Conservation (phyloP, 1,139 yeast genomes). For the Scheffersomyces segobiensis region DNA sequence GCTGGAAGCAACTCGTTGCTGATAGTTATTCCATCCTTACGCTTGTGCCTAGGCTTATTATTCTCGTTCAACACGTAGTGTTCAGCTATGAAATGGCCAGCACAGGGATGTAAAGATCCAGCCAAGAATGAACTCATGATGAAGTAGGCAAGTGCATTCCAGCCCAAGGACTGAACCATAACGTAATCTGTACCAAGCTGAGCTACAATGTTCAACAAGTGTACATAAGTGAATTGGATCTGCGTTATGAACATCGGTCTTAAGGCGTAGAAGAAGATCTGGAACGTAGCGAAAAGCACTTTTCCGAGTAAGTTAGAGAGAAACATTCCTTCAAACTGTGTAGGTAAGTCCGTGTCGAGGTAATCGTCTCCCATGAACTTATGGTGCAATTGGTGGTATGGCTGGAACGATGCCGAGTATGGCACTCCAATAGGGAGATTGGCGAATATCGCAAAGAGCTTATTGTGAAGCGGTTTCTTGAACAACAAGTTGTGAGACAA, state of each 20-base stretch:
- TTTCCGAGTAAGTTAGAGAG: slow-evolving; percentile 81
- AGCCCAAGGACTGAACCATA: slow-evolving; percentile 61
- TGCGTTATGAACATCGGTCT: slow-evolving; percentile 86
- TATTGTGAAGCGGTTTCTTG: slow-evolving; percentile 74
- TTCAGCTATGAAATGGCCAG: slow-evolving; percentile 94
- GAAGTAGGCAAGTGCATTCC: slow-evolving; percentile 64
- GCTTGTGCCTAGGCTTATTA: slow-evolving; percentile 42
- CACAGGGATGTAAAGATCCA: slow-evolving; percentile 90
- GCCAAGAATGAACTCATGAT: slow-evolving; percentile 80
- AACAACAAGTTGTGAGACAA: slow-evolving; percentile 84
- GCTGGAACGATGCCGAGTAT: slow-evolving; percentile 86
- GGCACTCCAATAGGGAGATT: slow-evolving; percentile 90
- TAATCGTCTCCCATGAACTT: slow-evolving; percentile 86
- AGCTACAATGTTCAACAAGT: slow-evolving; percentile 62
- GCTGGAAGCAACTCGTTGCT: slow-evolving; percentile 47
- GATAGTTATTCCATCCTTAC: slow-evolving; percentile 23
- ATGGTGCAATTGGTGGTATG: slow-evolving; percentile 90
- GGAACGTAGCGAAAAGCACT: slow-evolving; percentile 88
- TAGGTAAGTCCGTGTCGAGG: slow-evolving; percentile 87
- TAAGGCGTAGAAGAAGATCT: slow-evolving; percentile 83
- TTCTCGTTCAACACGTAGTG: slow-evolving; percentile 72
- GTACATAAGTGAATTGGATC: slow-evolving; percentile 72
- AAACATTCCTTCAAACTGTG: slow-evolving; percentile 69
- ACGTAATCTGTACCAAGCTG: slow-evolving; percentile 61
- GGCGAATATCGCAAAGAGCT: slow-evolving; percentile 72